phyloP scores from a whole-genome alignment of 2,329 filamentous ascomycete species.

The Cladorrhinum sp. region DNA sequence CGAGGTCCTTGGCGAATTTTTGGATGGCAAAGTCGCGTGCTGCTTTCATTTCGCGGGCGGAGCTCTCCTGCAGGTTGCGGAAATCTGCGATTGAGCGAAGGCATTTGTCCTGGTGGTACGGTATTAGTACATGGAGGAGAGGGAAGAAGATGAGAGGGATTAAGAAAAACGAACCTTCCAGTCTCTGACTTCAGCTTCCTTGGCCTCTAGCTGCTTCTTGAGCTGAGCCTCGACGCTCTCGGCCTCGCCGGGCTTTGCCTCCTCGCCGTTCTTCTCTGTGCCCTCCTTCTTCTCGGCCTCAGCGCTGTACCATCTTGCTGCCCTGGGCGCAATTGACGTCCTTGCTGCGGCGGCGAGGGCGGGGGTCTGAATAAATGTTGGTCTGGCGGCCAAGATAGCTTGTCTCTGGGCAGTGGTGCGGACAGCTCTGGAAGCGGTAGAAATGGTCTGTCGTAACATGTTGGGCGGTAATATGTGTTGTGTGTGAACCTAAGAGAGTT shows the following conservation, averaged over 20 bases:
- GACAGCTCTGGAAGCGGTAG: slow-evolving; percentile 43
- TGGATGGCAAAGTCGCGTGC: slow-evolving; percentile 94
- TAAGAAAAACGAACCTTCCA: slow-evolving; percentile 68
- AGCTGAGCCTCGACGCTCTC: slow-evolving; percentile 41
- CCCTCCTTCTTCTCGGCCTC: slow-evolving; percentile 33
- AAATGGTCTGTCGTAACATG: slow-evolving; percentile 48
- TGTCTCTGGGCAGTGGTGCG: slow-evolving; percentile 40
- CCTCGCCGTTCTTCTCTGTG: slow-evolving; percentile 27
- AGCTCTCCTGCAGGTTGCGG: slow-evolving; percentile 95
- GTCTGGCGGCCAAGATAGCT: slow-evolving; percentile 30
- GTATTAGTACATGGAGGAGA: slow-evolving; percentile 11
- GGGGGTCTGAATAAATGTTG: slow-evolving; percentile 39
- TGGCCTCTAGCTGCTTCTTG: slow-evolving; percentile 52
- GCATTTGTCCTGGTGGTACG: slow-evolving; percentile 75
- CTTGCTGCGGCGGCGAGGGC: slow-evolving; percentile 25
- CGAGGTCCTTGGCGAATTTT: slow-evolving; percentile 89
- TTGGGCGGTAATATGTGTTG: slow-evolving; percentile 15
- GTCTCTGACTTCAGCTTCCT: slow-evolving; percentile 59
- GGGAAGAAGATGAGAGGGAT: background rate
- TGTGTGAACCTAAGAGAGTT: background rate
- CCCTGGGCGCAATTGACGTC: slow-evolving; percentile 36
- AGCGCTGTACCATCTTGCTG: slow-evolving; percentile 48
- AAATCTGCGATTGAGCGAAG: slow-evolving; percentile 93
- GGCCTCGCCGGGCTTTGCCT: slow-evolving; percentile 28
- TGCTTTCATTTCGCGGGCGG: slow-evolving; percentile 80